Evolutionary conservation across 257 asterid genomes (phyloP).

Genomic region (Solanum gandarillasii): DNA sequence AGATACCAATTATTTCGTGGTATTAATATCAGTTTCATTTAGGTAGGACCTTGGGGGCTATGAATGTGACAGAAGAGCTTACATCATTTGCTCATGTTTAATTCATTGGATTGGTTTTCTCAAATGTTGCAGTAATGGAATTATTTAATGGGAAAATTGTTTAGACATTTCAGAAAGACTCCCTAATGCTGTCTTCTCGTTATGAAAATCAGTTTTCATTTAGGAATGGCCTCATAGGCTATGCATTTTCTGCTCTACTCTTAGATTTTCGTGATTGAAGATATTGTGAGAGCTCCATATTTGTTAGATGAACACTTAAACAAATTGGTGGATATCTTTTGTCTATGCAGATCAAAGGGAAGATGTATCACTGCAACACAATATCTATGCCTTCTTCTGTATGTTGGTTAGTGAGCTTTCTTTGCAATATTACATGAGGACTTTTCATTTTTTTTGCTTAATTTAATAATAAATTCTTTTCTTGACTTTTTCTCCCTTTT

Average conservation of each 20-base stretch:
- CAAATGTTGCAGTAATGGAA: background rate
- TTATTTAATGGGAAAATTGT: background rate
- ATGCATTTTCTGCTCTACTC: background rate
- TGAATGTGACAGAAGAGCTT: background rate
- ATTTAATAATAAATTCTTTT: background rate
- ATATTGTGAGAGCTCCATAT: background rate
- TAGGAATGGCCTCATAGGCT: background rate
- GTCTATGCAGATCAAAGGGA: conserved; percentile 44
- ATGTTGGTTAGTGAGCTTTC: conserved; percentile 53
- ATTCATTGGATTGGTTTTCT: background rate
- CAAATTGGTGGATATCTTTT: background rate
- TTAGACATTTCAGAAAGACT: background rate
- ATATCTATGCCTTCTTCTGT: conserved; percentile 73
- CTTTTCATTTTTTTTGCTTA: background rate
- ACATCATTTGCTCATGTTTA: background rate
- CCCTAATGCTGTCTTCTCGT: background rate
- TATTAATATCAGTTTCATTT: background rate
- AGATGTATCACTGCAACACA: conserved; percentile 6
- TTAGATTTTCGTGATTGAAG: background rate
- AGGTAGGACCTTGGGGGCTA: background rate
- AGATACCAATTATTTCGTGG: background rate
- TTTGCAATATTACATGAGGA: background rate
- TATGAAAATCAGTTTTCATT: background rate
- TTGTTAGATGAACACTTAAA: background rate
- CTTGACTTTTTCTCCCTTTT: background rate